A percentile compares a stretch with the other conserved stretches of the same genome.
Conservation (phyloP, 2,329 filamentous ascomycete genomes). For the Calonectria naviculata region DNA sequence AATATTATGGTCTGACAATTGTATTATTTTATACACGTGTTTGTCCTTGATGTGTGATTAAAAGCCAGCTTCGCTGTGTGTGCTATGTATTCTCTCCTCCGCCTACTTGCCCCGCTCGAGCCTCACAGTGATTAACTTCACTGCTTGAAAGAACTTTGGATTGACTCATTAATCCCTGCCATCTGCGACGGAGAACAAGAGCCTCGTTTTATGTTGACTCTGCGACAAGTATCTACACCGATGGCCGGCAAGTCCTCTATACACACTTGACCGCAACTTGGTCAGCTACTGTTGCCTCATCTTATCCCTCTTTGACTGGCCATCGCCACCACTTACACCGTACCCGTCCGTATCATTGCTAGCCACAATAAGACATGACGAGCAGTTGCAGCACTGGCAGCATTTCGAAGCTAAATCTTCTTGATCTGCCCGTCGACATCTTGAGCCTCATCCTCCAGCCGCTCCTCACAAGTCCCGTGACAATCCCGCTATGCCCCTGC, state of each 20-base stretch:
- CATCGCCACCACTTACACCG: neutral
- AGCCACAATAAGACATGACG: conserved; percentile 16
- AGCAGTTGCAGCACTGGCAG: neutral
- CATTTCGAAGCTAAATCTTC: conserved; percentile 37
- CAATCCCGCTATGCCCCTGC: conserved; percentile 45
- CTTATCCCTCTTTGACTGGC: neutral
- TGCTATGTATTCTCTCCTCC: no score
- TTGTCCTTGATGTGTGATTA: no score
- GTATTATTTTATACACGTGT: no score
- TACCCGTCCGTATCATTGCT: neutral
- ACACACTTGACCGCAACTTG: neutral
- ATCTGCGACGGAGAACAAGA: no score
- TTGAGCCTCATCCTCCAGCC: conserved; percentile 44
- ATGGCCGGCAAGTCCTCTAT: neutral
- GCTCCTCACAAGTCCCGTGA: conserved; percentile 38
- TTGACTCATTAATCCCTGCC: no score
- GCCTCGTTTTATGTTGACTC: no score
- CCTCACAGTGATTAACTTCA: no score
- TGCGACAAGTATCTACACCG: neutral
- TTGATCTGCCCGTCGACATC: conserved; percentile 49
- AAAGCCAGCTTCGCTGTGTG: no score
- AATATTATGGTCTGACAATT: no score
- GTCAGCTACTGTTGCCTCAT: neutral
- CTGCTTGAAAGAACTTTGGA: no score
- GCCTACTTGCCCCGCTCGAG: no score